Evolutionary conservation across 208 protist genomes (phyloP), one percentile per base, ranked within the genome.

Genomic region (Leishmania tarentolae): DNA sequence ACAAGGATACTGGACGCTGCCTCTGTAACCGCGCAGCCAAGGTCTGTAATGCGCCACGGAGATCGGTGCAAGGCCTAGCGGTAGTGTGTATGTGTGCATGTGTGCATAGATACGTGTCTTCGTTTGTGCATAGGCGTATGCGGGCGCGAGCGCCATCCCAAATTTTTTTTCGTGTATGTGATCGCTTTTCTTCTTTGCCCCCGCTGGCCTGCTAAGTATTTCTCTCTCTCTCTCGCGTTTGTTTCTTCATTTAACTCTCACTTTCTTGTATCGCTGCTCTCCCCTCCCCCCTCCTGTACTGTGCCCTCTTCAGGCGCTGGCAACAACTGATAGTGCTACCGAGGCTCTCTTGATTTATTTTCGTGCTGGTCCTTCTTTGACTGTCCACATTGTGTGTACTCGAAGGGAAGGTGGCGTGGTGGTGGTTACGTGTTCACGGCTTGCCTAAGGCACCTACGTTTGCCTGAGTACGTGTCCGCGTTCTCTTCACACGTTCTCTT

Each of bases 401-500:
- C 28, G 56, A 24, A 61, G 56, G 28, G 56, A 24, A 13, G 2
- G 56, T 24, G 56, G 56, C 17, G 56, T 61, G 24, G n/a, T 24
- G 56, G 56, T 61, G 56, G 24, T 3, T 61, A 61, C 56, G n/a
- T 61, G 21, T 0, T 31, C 56, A 31, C 56, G 17, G 24, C 56
- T 61, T 61, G 9, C 4, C 56, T 61, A 31, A 31, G 24, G 56
- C 56, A 61, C 24, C 56, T 31, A 7, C 2, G 24, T 53, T 3
- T 61, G n/a, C 56, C 28, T 69, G 63, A 44, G 63, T 44, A n/a
- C 15, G 35, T 69, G 31, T 69, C 8, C 37, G 63, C 44, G n/a
- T n/a, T 69, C 35, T 69, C 63, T 69, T 69, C 56, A n/a, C 56
- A 61, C 56, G 28, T 61, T 61, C n/a, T n/a, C 24, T 61, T n/a